Evolutionary conservation across 345 rosid genomes (phyloP).

Genomic region (Lumnitzera littorea): DNA sequence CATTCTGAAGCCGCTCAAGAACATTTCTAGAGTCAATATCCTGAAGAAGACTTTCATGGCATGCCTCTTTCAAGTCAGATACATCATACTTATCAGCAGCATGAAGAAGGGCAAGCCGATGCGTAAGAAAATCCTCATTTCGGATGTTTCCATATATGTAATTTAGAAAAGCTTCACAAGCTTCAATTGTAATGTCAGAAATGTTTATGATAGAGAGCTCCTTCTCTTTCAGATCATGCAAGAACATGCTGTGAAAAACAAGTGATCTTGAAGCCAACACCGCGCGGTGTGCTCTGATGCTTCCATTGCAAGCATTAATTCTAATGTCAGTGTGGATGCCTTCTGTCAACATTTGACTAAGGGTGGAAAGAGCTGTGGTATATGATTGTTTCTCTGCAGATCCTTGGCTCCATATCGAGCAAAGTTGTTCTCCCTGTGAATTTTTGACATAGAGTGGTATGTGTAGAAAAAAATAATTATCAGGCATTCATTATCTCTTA

Average conservation of each 20-base stretch:
- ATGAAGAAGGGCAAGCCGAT: conserved; percentile 63
- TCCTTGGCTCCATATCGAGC: conserved; percentile 80
- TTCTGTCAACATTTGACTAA: conserved; percentile 80
- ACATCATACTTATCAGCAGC: conserved; percentile 91
- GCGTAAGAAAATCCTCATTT: conserved; percentile 57
- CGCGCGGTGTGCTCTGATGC: conserved; percentile 84
- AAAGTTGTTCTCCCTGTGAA: conserved; percentile 58
- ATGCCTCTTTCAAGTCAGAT: conserved; percentile 71
- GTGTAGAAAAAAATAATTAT: too few relatives aligned
- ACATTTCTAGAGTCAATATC: conserved; percentile 80
- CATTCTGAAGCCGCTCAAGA: conserved; percentile 81
- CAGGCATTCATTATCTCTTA: too few relatives aligned
- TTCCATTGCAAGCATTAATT: conserved; percentile 72
- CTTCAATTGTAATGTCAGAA: conserved; percentile 73
- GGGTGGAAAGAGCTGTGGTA: conserved; percentile 49
- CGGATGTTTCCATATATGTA: conserved; percentile 82
- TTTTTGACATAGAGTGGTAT: not conserved
- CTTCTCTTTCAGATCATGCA: conserved; percentile 85
- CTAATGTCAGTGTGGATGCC: conserved; percentile 74
- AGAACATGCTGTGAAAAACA: conserved; percentile 82
- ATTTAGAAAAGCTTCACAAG: conserved; percentile 65
- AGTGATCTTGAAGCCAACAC: conserved; percentile 86
- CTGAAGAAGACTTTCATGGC: conserved; percentile 75
- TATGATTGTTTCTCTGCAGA: conserved; percentile 34
- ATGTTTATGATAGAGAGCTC: conserved; percentile 68